Base-by-base conservation (phyloP, 2,329 filamentous ascomycete species). In the Penicillium sp. region DNA sequence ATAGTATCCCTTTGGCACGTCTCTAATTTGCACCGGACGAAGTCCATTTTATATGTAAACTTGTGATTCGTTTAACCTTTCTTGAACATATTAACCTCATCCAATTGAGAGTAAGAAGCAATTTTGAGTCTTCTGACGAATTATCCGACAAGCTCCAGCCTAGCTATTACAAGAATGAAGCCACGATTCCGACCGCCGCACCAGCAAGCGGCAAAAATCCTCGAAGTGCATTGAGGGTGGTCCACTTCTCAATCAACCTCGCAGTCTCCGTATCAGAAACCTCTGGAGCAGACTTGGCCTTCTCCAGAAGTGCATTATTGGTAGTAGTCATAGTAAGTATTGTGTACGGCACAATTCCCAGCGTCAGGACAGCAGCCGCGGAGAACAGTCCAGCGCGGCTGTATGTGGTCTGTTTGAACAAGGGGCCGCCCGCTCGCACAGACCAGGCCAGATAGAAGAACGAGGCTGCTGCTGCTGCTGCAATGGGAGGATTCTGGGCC, bases 271-370 rank as follows among this genome's bases (percentile, higher is more conserved):
- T 59, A 16, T 53, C 55, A 16, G 54, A 49, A 16, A 50, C 24
- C 49, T 59, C 58, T 7, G 54, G 50, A n/a, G 44, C 54, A 4
- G 44, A 41, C 13, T 56, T 35, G 11, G 67, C 69, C 37, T 63
- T 65, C n/a, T 62, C 65, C 37, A 67, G 31, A 50, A 77, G 60
- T 9, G 37, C 41, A 36, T 60, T 61, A 60, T 76, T 77, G 24
- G 70, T 71, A 14, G 57, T 41, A 1, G 33, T 35, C 71, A 77
- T 77, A 3, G 56, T 49, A 3, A 58, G 41, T 0, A 72, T 2
- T 14, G 75, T 77, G 53, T 61, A 77, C 16, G 75, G 75, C 4
- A 73, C 66, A 55, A 76, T 74, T 1, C 66, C 63, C 10, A 74
- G 1, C 9, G 69, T 70, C 55, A 76, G 36, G 14, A 59, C 56